Base-by-base conservation (phyloP, 345 rosid genomes). In the Raphanus sativus region DNA sequence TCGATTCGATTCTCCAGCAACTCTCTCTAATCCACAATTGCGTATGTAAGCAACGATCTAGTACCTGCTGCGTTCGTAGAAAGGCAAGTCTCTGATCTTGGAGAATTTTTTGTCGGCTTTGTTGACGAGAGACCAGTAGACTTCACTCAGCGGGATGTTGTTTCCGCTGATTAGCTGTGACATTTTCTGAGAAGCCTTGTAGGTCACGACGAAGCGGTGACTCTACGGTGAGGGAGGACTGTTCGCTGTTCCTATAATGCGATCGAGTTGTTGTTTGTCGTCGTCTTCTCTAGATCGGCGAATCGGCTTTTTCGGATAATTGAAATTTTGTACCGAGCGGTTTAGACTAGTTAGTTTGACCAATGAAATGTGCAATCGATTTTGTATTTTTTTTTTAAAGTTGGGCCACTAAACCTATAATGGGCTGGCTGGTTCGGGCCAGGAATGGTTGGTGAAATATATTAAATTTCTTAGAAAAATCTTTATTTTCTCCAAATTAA, bases 61-160 rank as follows among this genome's bases (percentile, higher is more conserved):
- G n/a, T 29, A 94, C 98, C 98, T 91, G 87, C 81, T 89, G 74
- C 95, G 97, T 68, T 94, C 97, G 74, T 94, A 90, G 83, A 83
- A 94, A 3, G 98, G 98, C 81, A 94, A 86, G 88, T 92, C 97
- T 80, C 97, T 89, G 91, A 94, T 94, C 86, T 94, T 94, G 5
- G 97, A 92, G 86, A 94, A 92, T 87, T 94, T 94, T 80, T 86
- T 92, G 69, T 94, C 98, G 4, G 98, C 97, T 86, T 92, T 90
- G 80, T 90, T 94, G 13, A 92, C 98, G 73, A 94, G 88, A 36
- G 98, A 85, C 97, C 97, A 92, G 69, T 90, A 94, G 48, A 85
- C 87, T 85, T 94, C 98, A 74, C 85, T 92, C 75, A 90, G 92
- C 40, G 95, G 93, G 69, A 94, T 84, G 55, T 52, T 80, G 65